Evolutionary conservation across 83 land plant species (phyloP).

Genomic region (Larix sibirica): DNA sequence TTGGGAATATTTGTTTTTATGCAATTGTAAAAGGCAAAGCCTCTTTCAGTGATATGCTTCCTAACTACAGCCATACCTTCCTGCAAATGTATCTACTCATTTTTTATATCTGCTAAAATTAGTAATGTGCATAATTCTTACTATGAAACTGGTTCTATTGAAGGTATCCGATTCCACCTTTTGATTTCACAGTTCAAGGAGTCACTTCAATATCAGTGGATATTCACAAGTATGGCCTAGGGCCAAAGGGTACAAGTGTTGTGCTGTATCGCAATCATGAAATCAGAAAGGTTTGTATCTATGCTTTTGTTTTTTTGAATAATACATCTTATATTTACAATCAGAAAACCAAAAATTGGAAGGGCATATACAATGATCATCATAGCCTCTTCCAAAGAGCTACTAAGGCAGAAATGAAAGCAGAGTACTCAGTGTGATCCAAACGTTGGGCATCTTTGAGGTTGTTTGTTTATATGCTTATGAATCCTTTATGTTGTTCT

Average conservation of each 20-base stretch:
- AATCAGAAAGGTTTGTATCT: slow-evolving; percentile 71
- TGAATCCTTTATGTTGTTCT: background rate
- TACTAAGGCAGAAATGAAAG: too few relatives aligned
- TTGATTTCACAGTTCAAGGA: slow-evolving; percentile 93
- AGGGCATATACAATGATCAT: too few relatives aligned
- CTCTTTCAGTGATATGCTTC: background rate
- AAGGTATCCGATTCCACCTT: slow-evolving; percentile 93
- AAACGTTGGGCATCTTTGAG: too few relatives aligned
- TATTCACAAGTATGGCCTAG: slow-evolving; percentile 97
- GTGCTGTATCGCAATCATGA: slow-evolving; percentile 94
- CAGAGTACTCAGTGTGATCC: too few relatives aligned
- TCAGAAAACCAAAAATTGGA: too few relatives aligned
- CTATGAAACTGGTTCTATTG: slow-evolving; percentile 13
- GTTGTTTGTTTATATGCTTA: slow-evolving; percentile 28
- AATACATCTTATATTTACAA: background rate
- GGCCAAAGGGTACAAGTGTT: slow-evolving; percentile 96
- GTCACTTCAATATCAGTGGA: slow-evolving; percentile 96
- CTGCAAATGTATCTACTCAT: background rate
- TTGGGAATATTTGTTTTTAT: background rate
- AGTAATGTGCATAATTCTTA: background rate
- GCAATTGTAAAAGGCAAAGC: background rate
- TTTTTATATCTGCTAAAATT: background rate
- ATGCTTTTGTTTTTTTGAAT: background rate
- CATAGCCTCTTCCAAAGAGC: too few relatives aligned
- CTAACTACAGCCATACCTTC: background rate